A percentile compares a stretch with the other conserved stretches of the same genome.
Evolutionary conservation across 495 filamentous ascomycete species (phyloP).

Genomic region (Xylaria grammica): DNA sequence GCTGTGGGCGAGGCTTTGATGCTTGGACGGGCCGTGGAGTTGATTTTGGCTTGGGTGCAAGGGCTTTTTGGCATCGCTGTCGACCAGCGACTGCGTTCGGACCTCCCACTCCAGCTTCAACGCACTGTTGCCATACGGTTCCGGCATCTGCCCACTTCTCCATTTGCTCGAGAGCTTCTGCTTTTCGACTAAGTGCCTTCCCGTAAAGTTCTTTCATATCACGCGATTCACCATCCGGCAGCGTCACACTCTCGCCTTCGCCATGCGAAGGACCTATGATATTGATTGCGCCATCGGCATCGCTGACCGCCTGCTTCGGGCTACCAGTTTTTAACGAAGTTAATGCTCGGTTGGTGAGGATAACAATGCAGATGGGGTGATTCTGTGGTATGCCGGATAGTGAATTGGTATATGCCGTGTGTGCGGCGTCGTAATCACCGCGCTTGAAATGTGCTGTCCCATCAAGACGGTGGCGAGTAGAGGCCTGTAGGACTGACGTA

Average conservation of each 20-base stretch:
- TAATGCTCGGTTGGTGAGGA: conserved; percentile 90
- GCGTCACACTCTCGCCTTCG: conserved; percentile 75
- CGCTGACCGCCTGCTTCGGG: conserved; percentile 79
- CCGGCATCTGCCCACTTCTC: conserved; percentile 90
- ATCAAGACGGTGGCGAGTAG: conserved; percentile 73
- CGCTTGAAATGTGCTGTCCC: conserved; percentile 91
- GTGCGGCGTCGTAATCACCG: conserved; percentile 87
- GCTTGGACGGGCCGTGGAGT: conserved; percentile 37
- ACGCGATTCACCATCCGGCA: conserved; percentile 64
- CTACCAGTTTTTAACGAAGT: conserved; percentile 89
- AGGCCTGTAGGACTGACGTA: conserved; percentile 68
- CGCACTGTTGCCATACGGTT: conserved; percentile 77
- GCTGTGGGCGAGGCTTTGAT: conserved; percentile 43
- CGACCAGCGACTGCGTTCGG: conserved; percentile 81
- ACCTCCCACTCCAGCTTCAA: conserved; percentile 84
- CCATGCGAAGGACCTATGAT: conserved; percentile 82
- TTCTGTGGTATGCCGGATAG: conserved; percentile 72
- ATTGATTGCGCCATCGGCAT: conserved; percentile 79
- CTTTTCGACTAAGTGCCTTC: conserved; percentile 91
- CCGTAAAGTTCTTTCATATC: conserved; percentile 92
- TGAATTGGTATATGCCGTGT: conserved; percentile 78
- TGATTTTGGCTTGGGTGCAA: conserved; percentile 61
- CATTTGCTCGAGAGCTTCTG: conserved; percentile 92
- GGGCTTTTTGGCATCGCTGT: conserved; percentile 88
- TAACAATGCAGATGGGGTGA: conserved; percentile 85